Evolutionary conservation across 192 early-diverging fungal genomes (phyloP).

Genomic region (Coemansia umbellata): DNA sequence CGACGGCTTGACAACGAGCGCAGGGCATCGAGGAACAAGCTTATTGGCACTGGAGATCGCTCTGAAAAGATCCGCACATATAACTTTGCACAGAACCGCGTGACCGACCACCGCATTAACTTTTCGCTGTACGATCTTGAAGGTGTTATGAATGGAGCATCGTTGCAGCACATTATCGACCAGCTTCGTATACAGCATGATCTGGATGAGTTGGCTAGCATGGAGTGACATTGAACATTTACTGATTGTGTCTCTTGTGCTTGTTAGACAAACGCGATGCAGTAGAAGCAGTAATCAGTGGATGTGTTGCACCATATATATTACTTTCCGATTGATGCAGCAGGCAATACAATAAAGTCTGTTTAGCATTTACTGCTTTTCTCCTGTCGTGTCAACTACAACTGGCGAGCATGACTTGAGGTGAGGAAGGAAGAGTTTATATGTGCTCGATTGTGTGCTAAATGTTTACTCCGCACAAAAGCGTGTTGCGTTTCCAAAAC

Average conservation of each 20-base stretch:
- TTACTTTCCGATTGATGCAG: no score
- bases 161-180: conserved; percentile 45
- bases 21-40: conserved; percentile 57
- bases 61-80: conserved; percentile 84
- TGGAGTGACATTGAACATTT: conserved; percentile 6
- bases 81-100: conserved; percentile 75
- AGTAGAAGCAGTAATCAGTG: no score
- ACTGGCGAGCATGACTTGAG: no score
- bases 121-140: conserved; percentile 67
- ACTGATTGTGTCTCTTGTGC: not conserved
- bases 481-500: no score
- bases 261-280: no score
- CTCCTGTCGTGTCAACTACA: no score
- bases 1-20: conserved; percentile 55
- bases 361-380: no score
- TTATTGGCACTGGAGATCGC: conserved; percentile 66
- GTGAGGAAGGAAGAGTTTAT: no score
- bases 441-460: no score
- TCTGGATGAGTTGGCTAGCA: conserved; percentile 43
- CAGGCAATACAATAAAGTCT: no score
- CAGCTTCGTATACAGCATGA: conserved; percentile 52
- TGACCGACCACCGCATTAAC: conserved; percentile 81
- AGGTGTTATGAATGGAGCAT: conserved; percentile 56
- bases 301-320: no score
- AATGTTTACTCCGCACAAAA: no score